These are phyloP conservation scores for Ulota crispa DNA, from an alignment of 225 moss, liverwort and hornwort genomes.

Conservation along the genomic window DNA sequence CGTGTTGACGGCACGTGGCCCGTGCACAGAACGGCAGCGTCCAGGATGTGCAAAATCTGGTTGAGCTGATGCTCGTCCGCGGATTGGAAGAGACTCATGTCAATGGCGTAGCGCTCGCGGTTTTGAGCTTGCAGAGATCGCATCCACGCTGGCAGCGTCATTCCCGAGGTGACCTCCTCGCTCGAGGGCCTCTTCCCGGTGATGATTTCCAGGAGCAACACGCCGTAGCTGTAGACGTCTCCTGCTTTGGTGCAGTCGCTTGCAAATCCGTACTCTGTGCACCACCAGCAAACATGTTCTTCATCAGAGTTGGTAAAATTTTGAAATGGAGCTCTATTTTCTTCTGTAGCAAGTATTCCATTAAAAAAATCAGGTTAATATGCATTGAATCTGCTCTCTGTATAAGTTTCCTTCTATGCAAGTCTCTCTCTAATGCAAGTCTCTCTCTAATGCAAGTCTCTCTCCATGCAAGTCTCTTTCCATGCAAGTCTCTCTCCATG, in stretches of 20 bases:
- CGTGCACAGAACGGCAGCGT: slow-evolving; percentile 49
- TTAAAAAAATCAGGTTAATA: no score
- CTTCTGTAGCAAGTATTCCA: neutral
- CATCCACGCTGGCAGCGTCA: slow-evolving; percentile 54
- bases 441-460: neutral
- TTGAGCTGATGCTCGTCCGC: slow-evolving; percentile 38
- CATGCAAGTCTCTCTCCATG: neutral
- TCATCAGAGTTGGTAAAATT: neutral
- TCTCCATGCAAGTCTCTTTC: neutral
- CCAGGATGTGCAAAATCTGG: slow-evolving; percentile 52
- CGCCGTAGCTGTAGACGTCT: slow-evolving; percentile 63
- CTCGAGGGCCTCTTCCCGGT: slow-evolving; percentile 51
- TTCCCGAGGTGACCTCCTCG: slow-evolving; percentile 37
- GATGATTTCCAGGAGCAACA: slow-evolving; percentile 52
- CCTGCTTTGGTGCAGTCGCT: slow-evolving; percentile 39
- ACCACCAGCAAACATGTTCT: neutral
- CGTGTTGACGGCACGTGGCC: slow-evolving; percentile 41
- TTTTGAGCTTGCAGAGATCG: slow-evolving; percentile 36
- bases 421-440: neutral
- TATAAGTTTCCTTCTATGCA: no score
- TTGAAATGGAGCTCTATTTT: neutral
- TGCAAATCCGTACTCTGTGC: slow-evolving; percentile 44
- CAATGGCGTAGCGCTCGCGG: slow-evolving; percentile 46
- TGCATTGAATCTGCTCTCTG: no score
- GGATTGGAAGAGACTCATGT: slow-evolving; percentile 38